Base-by-base conservation (phyloP, 352 stramenopile species). In the Pythium brachiatum region DNA sequence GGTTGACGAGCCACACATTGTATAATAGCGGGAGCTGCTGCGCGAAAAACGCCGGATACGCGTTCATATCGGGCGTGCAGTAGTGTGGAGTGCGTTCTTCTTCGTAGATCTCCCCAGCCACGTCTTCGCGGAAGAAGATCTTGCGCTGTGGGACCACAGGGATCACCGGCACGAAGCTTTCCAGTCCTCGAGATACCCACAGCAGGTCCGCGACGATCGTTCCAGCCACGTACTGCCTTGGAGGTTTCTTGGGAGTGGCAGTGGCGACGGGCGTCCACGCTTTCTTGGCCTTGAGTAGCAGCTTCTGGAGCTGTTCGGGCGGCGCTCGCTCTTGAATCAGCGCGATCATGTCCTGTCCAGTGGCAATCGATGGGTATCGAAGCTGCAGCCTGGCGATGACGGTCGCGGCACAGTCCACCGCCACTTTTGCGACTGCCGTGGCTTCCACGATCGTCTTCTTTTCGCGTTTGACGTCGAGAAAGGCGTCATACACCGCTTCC, bases 61-160 rank as follows among this genome's bases (percentile, higher is more conserved):
- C 25, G 32, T 47, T 20, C 20, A 47, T 23, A n/a, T 34, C 18
- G n/a, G 32, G 51, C 8, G 26, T 38, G 20, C 16, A 23, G 51
- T 57, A 57, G 15, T 57, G 21, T 3, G 31, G 51, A 11, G 51
- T 57, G 7, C 1, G 12, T 0, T 44, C 51, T 47, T 57, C 51
- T 9, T 57, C 25, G 51, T 57, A 57, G 6, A 26, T n/a, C 7
- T 26, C 50, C 15, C 50, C 21, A 70, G 48, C 36, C 13, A 44
- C 36, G 36, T 44, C 36, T 7, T 44, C 36, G 16, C 36, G 36
- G 36, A 11, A 44, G 36, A 44, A 44, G 16, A 44, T 44, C 8
- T 44, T 44, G 36, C 36, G 36, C 36, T 44, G 36, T 7, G 36
- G 13, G 36, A 44, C 36, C 6, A 44, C 36, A 21, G 36, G 36